Conservation (phyloP, 768 basidiomycete species). For the Pulveroboletus ravenelii region DNA sequence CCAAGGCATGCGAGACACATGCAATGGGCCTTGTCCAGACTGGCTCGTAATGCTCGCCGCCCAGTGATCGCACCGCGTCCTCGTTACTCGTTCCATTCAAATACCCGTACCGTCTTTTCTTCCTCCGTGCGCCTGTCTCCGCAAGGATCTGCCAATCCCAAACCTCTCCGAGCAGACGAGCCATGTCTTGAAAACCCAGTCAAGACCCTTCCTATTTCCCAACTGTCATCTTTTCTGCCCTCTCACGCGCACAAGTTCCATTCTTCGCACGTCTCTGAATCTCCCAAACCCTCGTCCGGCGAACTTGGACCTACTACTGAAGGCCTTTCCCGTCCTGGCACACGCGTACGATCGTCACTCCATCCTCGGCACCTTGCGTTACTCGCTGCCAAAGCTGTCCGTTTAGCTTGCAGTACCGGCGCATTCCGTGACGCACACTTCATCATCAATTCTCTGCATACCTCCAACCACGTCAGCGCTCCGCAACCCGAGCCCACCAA, state of each 20-base stretch:
- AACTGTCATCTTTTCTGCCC: neutral
- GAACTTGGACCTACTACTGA: neutral
- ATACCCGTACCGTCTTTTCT: conserved; percentile 8
- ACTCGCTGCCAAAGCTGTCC: conserved; percentile 50
- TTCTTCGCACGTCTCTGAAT: neutral
- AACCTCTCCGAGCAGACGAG: neutral
- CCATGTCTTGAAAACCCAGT: neutral
- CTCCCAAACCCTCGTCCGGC: neutral
- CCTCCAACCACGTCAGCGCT: conserved; percentile 32
- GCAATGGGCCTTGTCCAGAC: conserved; percentile 61
- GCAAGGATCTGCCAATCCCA: conserved; percentile 5
- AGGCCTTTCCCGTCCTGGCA: neutral
- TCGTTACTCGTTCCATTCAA: neutral
- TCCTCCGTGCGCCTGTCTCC: neutral
- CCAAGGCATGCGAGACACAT: conserved; percentile 62
- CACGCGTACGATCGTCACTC: neutral
- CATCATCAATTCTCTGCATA: conserved; percentile 54
- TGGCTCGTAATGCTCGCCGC: conserved; percentile 40
- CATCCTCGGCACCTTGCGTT: conserved; percentile 14
- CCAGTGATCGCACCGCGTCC: neutral
- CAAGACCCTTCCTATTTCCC: neutral
- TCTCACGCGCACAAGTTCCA: neutral
- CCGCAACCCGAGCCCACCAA: conserved; percentile 7
- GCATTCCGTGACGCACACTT: conserved; percentile 48
- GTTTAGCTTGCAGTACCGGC: conserved; percentile 38